Conservation (phyloP, 2,329 filamentous ascomycete species). For the Venturiaceae sp. region DNA sequence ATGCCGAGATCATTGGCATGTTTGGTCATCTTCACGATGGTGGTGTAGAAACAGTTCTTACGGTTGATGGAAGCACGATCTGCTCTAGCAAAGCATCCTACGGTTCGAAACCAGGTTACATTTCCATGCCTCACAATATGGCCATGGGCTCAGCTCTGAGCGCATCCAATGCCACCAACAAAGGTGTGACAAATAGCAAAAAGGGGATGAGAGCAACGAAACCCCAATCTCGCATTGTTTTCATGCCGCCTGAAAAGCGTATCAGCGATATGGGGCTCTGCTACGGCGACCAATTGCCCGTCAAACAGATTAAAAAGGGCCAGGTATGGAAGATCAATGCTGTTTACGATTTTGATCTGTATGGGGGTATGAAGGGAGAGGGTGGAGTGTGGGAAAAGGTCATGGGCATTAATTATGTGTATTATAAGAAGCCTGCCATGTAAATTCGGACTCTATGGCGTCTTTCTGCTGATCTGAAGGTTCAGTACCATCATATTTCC, state of each 20-base stretch:
- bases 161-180: background rate
- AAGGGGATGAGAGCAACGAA: background rate
- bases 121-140: background rate
- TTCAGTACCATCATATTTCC: background rate
- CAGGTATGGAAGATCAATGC: conserved; percentile 6
- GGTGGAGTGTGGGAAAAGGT: conserved; percentile 4
- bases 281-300: background rate
- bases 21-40: conserved; percentile 7
- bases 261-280: conserved; percentile 6
- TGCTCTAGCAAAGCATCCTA: conserved; percentile 6
- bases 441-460: background rate
- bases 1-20: conserved; percentile 4
- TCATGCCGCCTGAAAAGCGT: background rate
- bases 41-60: background rate
- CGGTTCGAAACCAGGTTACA: conserved; percentile 4
- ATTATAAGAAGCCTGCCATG: background rate
- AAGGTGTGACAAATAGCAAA: background rate
- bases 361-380: background rate
- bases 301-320: background rate
- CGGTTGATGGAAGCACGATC: background rate
- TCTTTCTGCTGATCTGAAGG: background rate
- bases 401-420: conserved; percentile 8
- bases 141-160: background rate
- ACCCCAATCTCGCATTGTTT: background rate
- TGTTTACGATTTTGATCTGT: conserved; percentile 4